Conservation (phyloP, 495 filamentous ascomycete genomes). For the Neurospora sp. region DNA sequence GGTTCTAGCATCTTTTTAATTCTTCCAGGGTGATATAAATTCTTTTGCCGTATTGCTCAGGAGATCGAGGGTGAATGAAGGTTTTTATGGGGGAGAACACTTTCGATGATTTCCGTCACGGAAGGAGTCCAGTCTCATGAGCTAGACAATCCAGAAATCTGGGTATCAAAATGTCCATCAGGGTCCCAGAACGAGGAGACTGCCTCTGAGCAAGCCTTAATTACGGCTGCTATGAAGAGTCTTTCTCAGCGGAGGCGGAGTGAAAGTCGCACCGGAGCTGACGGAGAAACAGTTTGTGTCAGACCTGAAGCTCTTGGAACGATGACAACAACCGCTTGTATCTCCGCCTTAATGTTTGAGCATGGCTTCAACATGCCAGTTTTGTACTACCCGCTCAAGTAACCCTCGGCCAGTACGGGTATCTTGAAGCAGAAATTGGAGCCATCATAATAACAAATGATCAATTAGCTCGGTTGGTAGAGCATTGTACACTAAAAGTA, state of each 20-base stretch:
- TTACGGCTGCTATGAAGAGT: neutral
- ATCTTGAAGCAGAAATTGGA: neutral
- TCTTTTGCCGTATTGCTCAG: neutral
- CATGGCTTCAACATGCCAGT: conserved; percentile 27
- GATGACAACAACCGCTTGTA: conserved; percentile 51
- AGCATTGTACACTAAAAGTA: neutral
- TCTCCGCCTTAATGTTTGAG: conserved; percentile 80
- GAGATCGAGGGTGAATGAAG: neutral
- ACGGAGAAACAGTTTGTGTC: neutral
- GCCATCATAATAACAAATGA: neutral
- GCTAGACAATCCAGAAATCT: neutral
- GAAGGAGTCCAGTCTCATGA: neutral
- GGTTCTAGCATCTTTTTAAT: neutral
- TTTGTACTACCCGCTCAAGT: neutral
- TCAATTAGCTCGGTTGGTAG: neutral
- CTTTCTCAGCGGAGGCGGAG: neutral
- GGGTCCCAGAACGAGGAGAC: neutral
- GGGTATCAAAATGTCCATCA: neutral
- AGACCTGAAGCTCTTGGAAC: neutral
- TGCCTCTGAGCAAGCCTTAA: no score
- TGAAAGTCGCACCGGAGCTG: neutral
- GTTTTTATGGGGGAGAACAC: neutral
- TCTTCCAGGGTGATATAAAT: neutral
- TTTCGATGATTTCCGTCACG: neutral
- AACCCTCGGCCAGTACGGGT: neutral